Evolutionary conservation across 495 filamentous ascomycete species (phyloP), one percentile per base, ranked within the genome.

Genomic region (Letharia lupina): DNA sequence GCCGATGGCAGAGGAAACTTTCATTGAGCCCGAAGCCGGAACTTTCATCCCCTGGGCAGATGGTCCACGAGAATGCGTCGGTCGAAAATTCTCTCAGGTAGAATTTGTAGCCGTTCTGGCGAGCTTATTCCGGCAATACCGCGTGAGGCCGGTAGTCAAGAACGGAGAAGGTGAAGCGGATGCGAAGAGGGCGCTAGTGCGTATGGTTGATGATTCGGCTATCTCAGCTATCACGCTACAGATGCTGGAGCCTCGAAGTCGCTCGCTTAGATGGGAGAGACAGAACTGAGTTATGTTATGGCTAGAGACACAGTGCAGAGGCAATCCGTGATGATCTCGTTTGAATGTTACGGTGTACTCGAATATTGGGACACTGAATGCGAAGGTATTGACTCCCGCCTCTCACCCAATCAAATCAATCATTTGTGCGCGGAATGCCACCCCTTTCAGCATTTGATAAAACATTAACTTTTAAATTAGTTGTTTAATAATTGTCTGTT

Each of bases 11-110:
- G 9, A 50, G 13, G 59, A 69, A 54, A 66, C 44, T 28, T 76
- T 42, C 42, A 88, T 83, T 76, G 76, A 80, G 33, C 87, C 87
- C 0, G 77, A 79, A 0, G 78, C 82, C n/a, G 88, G 88, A 3
- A 79, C 84, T 3, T 92, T 81, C 69, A 76, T 91, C 18, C 87
- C 91, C 0, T 93, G 91, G 74, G 86, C 84, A 59, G 88, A 90
- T 37, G 89, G 91, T 3, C 77, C 81, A 42, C 81, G 90, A 15
- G 83, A 84, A 10, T 93, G 91, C 70, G 74, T 91, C 31, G 90
- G 90, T 15, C 79, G 84, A 33, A 83, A 87, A 45, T 89, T 93
- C 62, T 86, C 89, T 1, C 86, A 91, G 72, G 88, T 91, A 28
- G 87, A 93, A 74, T 77, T 92, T 67, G 78, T 87, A n/a, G 84